Percentiles rank a stretch among this genome's conserved stretches.
These are phyloP conservation scores for Limonium bicolor DNA, from an alignment of 148 eudicot genomes.

Conservation along the genomic window DNA sequence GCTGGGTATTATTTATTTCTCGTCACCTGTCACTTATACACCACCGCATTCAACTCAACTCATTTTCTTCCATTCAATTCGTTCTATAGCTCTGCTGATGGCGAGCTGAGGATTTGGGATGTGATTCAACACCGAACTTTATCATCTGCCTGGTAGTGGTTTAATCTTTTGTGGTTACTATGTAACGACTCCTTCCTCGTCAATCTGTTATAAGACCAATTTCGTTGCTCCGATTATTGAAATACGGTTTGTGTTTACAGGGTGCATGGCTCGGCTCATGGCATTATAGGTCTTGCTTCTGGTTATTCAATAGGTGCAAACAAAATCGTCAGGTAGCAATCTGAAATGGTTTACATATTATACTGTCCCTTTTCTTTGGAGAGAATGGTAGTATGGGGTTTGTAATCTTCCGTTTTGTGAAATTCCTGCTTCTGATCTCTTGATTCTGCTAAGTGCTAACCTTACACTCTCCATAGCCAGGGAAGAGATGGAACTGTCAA, in stretches of 20 bases:
- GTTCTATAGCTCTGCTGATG: slow-evolving; percentile 73
- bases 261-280: slow-evolving; percentile 78
- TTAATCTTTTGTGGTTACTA: not conserved
- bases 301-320: slow-evolving; percentile 38
- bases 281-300: slow-evolving; percentile 53
- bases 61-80: too few species aligned
- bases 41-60: too few species aligned
- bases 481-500: slow-evolving; percentile 84
- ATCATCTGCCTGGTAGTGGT: slow-evolving; percentile 56
- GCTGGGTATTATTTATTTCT: too few species aligned
- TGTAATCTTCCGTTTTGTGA: not conserved
- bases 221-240: too few species aligned
- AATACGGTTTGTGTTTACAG: slow-evolving; percentile 16
- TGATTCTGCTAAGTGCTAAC: slow-evolving; percentile 1
- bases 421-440: not conserved
- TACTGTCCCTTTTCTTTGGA: not conserved
- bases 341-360: too few species aligned
- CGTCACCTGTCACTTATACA: too few species aligned
- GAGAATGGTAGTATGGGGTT: not conserved
- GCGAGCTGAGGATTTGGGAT: slow-evolving; percentile 86
- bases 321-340: slow-evolving; percentile 66
- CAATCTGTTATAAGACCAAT: too few species aligned
- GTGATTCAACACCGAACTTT: slow-evolving; percentile 54
- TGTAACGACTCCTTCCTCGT: too few species aligned
- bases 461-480: slow-evolving; percentile 31